Evolutionary conservation across 225 moss, liverwort and hornwort species (phyloP).

Genomic region (Neckera pumila): DNA sequence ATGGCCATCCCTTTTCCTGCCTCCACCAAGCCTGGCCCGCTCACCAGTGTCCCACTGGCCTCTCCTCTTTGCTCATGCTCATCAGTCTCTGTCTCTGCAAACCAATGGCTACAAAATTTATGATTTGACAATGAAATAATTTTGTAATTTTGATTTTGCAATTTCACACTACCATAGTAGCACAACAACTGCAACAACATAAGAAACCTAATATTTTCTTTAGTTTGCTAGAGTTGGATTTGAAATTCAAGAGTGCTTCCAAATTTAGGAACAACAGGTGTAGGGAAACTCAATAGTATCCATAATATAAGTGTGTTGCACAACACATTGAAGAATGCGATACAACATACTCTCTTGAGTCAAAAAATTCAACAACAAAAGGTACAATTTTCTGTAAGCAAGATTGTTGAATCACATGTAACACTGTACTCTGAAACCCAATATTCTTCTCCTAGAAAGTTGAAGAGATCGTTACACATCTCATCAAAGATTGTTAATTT

Average conservation of each 20-base stretch:
- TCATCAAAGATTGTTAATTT: not conserved
- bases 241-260: not conserved
- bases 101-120: not conserved
- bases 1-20: constrained; percentile 13
- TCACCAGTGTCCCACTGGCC: not conserved
- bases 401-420: not conserved
- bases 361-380: not conserved
- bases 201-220: not conserved
- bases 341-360: not conserved
- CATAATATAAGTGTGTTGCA: accelerated
- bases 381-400: not conserved
- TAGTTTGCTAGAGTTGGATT: too few relatives aligned
- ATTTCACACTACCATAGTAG: not conserved
- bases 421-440: not conserved
- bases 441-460: not conserved
- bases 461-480: not conserved
- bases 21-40: constrained; percentile 2
- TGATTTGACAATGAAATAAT: not conserved
- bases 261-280: not conserved
- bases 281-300: too few relatives aligned
- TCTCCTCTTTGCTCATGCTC: not conserved
- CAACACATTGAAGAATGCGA: not conserved
- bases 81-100: not conserved
- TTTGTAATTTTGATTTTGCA: not conserved
- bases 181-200: not conserved